Conservation (phyloP, 805 yeast species). For the Candida krabiensis region DNA sequence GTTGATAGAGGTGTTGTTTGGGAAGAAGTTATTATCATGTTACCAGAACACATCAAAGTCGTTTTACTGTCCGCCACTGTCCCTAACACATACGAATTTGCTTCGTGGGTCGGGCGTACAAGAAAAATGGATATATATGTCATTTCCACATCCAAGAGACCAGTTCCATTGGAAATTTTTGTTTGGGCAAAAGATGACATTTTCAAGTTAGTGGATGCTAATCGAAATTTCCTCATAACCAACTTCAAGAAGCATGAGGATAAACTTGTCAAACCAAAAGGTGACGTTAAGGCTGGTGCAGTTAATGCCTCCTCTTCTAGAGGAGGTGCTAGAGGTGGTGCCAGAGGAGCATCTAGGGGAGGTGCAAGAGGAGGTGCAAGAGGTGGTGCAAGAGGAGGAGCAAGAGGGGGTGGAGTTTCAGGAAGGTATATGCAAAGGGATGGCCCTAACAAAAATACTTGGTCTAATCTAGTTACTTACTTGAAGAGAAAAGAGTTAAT, state of each 20-base stretch:
- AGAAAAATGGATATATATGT: constrained; percentile 95
- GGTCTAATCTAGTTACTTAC: constrained; percentile 72
- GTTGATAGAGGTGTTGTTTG: constrained; percentile 97
- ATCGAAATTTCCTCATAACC: constrained; percentile 63
- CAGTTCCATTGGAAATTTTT: constrained; percentile 88
- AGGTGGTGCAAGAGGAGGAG: constrained; percentile 28
- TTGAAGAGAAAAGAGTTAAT: constrained; percentile 67
- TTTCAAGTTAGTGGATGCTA: constrained; percentile 71
- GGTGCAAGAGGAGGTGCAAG: constrained; percentile 31
- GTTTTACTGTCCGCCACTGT: constrained; percentile 94
- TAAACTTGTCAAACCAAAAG: constrained; percentile 45
- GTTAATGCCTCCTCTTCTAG: constrained; percentile 23
- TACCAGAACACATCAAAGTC: constrained; percentile 93
- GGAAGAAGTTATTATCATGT: constrained; percentile 98
- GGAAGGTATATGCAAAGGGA: constrained; percentile 45
- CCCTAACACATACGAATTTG: constrained; percentile 97
- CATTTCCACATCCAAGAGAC: constrained; percentile 93
- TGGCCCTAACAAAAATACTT: constrained; percentile 77
- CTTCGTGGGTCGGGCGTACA: constrained; percentile 98
- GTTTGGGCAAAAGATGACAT: constrained; percentile 79
- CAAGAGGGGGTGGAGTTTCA: constrained; percentile 24
- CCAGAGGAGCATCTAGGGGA: constrained; percentile 35
- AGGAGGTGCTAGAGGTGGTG: constrained; percentile 34
- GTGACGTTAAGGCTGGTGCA: constrained; percentile 22
- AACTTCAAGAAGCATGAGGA: constrained; percentile 65